A percentile compares a stretch with the other conserved stretches of the same genome.
Evolutionary conservation across 495 filamentous ascomycete genomes (phyloP).

Genomic region (Neurospora discreta): DNA sequence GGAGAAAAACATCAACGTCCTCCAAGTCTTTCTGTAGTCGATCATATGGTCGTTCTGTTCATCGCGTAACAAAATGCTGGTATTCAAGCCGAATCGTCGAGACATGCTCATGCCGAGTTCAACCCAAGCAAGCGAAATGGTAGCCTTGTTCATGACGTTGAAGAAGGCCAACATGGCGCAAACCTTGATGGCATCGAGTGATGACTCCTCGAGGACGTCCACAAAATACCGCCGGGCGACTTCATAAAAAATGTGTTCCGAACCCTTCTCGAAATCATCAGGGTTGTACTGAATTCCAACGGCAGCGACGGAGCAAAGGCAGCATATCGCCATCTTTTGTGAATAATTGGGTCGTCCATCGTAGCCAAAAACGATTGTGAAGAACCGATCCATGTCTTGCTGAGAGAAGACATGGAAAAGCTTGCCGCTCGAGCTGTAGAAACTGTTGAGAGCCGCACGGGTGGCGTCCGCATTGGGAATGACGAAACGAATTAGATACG

Average conservation of each 20-base stretch:
- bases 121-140: constrained; percentile 18
- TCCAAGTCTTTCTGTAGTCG: constrained; percentile 18
- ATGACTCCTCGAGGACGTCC: constrained; percentile 13
- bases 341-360: constrained; percentile 3
- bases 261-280: constrained; percentile 5
- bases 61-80: background rate
- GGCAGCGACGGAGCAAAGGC: constrained; percentile 13
- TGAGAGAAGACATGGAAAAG: constrained; percentile 22
- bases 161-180: constrained; percentile 21
- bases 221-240: constrained; percentile 12
- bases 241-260: constrained; percentile 12
- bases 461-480: constrained; percentile 15
- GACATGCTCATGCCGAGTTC: constrained; percentile 18
- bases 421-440: constrained; percentile 20
- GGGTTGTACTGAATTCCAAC: constrained; percentile 20
- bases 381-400: constrained; percentile 8
- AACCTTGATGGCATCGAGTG: constrained; percentile 21
- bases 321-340: constrained; percentile 12
- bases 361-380: constrained; percentile 7
- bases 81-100: constrained; percentile 8
- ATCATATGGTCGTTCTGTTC: constrained; percentile 14
- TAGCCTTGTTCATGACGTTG: constrained; percentile 21
- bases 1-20: constrained; percentile 19
- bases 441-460: constrained; percentile 15
- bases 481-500: constrained; percentile 5